These are phyloP conservation scores for Citrus unshiu DNA, from an alignment of 345 rosid species.

Conservation along the genomic window DNA sequence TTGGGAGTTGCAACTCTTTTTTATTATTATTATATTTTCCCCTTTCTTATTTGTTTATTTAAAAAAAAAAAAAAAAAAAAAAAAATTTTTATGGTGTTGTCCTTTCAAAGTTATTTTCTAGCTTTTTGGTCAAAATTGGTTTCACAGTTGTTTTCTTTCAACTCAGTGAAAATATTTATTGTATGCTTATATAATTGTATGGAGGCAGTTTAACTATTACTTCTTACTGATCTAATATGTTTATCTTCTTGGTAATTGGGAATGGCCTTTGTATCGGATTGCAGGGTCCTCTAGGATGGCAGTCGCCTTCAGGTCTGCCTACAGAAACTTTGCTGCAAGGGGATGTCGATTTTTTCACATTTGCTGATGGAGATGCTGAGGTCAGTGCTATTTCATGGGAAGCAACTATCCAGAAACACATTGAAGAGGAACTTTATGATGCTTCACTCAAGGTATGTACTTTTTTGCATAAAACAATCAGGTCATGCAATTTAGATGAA, in stretches of 20 bases:
- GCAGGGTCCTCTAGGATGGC: constrained; percentile 98
- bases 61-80: no score
- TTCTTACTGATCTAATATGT: not conserved
- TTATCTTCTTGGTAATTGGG: not conserved
- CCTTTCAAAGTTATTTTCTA: constrained; percentile 5
- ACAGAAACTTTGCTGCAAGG: constrained; percentile 59
- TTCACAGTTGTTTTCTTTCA: not conserved
- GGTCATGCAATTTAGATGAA: not conserved
- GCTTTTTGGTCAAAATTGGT: not conserved
- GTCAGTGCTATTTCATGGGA: constrained; percentile 89
- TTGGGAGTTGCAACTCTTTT: not conserved
- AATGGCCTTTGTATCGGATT: constrained; percentile 19
- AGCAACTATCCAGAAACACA: constrained; percentile 79
- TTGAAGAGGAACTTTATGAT: constrained; percentile 85
- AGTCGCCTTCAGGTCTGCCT: constrained; percentile 72
- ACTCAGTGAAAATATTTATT: not conserved
- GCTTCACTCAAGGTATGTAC: constrained; percentile 60
- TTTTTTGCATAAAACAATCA: not conserved
- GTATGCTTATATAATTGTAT: not conserved
- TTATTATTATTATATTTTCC: no score
- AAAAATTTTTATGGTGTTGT: not conserved
- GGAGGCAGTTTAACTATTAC: not conserved
- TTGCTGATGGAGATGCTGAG: constrained; percentile 56
- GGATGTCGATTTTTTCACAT: constrained; percentile 63
- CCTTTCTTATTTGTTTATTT: not conserved